phyloP scores from a whole-genome alignment of 352 stramenopile species.

The Phytopythium vexans region DNA sequence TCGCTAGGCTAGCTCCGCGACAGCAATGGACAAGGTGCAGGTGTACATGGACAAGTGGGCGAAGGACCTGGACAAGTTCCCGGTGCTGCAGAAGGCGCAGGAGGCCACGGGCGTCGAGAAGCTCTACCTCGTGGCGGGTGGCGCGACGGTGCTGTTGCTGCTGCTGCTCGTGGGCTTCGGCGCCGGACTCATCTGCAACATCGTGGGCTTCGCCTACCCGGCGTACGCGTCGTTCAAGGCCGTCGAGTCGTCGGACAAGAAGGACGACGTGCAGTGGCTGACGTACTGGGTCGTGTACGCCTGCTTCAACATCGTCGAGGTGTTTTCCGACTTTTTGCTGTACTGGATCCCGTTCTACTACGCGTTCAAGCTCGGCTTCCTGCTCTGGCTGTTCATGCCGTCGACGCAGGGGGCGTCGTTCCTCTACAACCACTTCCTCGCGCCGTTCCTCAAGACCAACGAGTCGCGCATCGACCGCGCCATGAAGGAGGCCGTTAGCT shows the following conservation, averaged over 20 bases:
- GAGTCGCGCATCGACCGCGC: conserved; percentile 81
- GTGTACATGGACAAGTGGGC: conserved; percentile 85
- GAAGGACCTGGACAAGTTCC: conserved; percentile 83
- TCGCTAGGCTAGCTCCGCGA: background rate
- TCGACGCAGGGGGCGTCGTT: conserved; percentile 94
- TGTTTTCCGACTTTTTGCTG: conserved; percentile 95
- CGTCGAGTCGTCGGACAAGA: conserved; percentile 72
- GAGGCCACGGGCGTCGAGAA: conserved; percentile 86
- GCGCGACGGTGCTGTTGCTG: conserved; percentile 60
- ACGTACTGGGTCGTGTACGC: conserved; percentile 99
- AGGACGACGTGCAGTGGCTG: conserved; percentile 89
- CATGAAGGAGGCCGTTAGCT: conserved; percentile 81
- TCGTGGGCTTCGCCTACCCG: conserved; percentile 83
- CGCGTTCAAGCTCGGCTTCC: conserved; percentile 97
- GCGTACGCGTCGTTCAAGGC: conserved; percentile 86
- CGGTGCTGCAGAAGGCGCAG: conserved; percentile 73
- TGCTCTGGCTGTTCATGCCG: conserved; percentile 97
- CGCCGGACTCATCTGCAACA: conserved; percentile 80
- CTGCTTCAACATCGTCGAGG: conserved; percentile 96
- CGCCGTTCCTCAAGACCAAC: conserved; percentile 80
- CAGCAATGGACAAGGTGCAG: conserved; percentile 77
- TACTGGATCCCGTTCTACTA: conserved; percentile 99
- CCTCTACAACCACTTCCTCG: conserved; percentile 94
- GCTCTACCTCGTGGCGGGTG: conserved; percentile 78
- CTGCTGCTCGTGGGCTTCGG: conserved; percentile 84